Conservation (phyloP, 2,329 filamentous ascomycete species). For the Camillea tinctor region DNA sequence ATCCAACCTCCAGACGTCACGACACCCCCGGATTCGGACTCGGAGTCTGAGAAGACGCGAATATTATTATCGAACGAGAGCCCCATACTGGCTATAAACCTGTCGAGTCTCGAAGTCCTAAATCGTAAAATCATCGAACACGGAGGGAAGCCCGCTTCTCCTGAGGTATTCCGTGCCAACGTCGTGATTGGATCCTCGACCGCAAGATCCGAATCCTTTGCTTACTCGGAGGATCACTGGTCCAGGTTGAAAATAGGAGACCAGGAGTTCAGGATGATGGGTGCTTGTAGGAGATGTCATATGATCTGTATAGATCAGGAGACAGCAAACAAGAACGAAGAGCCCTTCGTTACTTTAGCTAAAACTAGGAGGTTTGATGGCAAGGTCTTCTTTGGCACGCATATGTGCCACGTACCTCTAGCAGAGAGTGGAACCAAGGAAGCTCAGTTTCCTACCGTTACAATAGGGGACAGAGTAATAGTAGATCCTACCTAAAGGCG, state of each 20-base stretch:
- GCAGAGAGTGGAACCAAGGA: conserved; percentile 21
- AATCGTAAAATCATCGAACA: conserved; percentile 68
- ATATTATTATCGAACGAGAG: conserved; percentile 92
- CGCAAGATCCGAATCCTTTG: conserved; percentile 41
- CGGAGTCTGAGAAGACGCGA: conserved; percentile 46
- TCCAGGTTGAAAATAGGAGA: conserved; percentile 62
- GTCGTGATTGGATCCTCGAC: conserved; percentile 63
- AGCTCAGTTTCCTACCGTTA: conserved; percentile 44
- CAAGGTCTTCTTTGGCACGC: conserved; percentile 86
- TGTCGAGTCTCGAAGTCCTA: conserved; percentile 73
- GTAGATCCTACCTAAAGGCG: conserved; percentile 18
- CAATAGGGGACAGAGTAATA: conserved; percentile 45
- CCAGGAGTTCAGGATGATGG: conserved; percentile 68
- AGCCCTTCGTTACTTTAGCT: conserved; percentile 84
- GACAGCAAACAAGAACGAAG: conserved; percentile 73
- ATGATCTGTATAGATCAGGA: conserved; percentile 95
- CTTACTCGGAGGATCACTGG: conserved; percentile 85
- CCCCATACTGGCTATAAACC: conserved; percentile 82
- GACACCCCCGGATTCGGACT: conserved; percentile 58
- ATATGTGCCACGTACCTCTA: conserved; percentile 56
- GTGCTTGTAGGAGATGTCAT: conserved; percentile 84
- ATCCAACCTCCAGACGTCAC: conserved; percentile 54
- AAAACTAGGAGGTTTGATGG: conserved; percentile 83
- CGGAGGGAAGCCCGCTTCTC: conserved; percentile 64
- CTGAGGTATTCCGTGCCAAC: conserved; percentile 84